Base-by-base conservation (phyloP, 129 eudicot genomes). In the Silybum marianum region DNA sequence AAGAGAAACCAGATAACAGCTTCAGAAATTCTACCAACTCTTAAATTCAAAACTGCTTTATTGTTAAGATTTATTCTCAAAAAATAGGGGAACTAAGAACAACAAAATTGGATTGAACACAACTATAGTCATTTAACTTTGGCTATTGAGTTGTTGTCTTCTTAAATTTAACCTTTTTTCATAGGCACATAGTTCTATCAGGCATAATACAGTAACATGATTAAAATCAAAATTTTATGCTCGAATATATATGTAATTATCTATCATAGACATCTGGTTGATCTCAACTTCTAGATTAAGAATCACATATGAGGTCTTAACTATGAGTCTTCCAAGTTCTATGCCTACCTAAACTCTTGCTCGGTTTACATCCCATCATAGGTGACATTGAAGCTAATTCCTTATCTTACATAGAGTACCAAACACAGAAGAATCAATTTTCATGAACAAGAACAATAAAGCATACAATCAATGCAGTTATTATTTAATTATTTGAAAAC, bases 1-100 rank as follows among this genome's bases (percentile, higher is more conserved):
- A 63, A 66, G 79, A 70, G 38, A 36, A 24, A 85, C 70, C 63
- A 58, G 38, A 36, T 30, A 70, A 75, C 69, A 74, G 80, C 38
- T 71, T 65, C 38, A 62, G 72, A 78, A 74, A 84, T 28, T 65
- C 54, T 78, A 77, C 13, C 73, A 22, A 46, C 58, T 42, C 36
- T 28, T 67, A 25, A 74, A 81, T 30, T 48, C 48, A 69, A 69
- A 36, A 28, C 26, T 74, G 11, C 77, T 30, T 26, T 9, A 63
- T 23, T 40, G 73, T n/a, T 74, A 39, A 74, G 67, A 40, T 77
- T 38, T 83, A n/a, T 7, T 54, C 22, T 36, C 11, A 54, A 30
- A 44, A 62, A 6, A 16, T 10, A 19, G 23, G 21, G 63, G 22
- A 81, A 69, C 22, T 4, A 69, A 34, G 65, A 24, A 36, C 81